Conservation (phyloP, 2,329 filamentous ascomycete species). For the Cladosporium velox region DNA sequence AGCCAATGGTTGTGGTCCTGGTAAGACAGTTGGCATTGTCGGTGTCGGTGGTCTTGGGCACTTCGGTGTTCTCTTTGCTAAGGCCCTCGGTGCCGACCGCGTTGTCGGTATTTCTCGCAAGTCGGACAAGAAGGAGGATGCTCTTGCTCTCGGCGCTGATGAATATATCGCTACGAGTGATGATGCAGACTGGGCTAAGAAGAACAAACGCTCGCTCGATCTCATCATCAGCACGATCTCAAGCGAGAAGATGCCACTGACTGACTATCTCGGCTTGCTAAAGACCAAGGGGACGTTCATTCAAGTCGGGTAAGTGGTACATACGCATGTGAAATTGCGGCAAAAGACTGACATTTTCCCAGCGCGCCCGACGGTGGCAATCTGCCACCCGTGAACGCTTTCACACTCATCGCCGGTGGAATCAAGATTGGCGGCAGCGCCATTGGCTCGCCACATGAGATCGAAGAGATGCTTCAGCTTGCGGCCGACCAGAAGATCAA, state of each 20-base stretch:
- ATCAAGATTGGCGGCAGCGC: constrained; percentile 47
- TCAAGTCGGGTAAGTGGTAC: constrained; percentile 55
- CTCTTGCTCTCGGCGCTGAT: constrained; percentile 63
- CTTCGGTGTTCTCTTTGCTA: constrained; percentile 70
- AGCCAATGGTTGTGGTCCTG: constrained; percentile 67
- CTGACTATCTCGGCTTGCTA: constrained; percentile 62
- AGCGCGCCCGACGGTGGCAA: constrained; percentile 56
- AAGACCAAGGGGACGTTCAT: constrained; percentile 62
- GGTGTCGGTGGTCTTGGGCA: constrained; percentile 71
- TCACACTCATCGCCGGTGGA: constrained; percentile 60
- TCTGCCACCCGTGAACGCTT: constrained; percentile 57
- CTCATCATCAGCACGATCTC: constrained; percentile 63
- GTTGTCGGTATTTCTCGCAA: constrained; percentile 66
- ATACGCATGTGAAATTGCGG: background rate
- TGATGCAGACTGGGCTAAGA: constrained; percentile 61
- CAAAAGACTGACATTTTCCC: background rate
- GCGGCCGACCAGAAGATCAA: constrained; percentile 60
- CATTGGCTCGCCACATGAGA: constrained; percentile 59
- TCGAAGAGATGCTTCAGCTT: constrained; percentile 62
- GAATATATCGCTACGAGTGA: constrained; percentile 59
- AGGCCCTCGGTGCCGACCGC: constrained; percentile 67
- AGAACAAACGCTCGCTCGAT: constrained; percentile 56
- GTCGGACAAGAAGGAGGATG: constrained; percentile 60
- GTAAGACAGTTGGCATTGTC: constrained; percentile 70
- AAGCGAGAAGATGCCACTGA: constrained; percentile 62